Percentiles rank a stretch among this genome's conserved stretches.
Conservation (phyloP, 805 yeast genomes). For the Schwanniomyces pseudopolymorphus region DNA sequence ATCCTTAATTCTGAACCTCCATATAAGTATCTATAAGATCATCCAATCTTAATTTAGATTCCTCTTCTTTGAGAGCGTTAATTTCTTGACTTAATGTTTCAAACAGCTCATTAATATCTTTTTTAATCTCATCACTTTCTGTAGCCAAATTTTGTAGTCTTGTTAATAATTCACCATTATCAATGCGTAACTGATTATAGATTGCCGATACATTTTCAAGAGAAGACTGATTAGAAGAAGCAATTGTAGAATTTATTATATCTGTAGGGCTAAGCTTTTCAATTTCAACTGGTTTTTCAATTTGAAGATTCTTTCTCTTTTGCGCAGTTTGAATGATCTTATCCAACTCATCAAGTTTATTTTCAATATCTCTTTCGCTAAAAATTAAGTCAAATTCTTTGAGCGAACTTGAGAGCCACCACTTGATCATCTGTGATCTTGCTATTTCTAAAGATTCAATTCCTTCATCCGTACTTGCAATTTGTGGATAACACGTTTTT, state of each 20-base stretch:
- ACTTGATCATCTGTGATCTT: conserved; percentile 49
- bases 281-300: conserved; percentile 20
- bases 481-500: conserved; percentile 53
- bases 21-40: conserved; percentile 18
- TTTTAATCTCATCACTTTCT: conserved; percentile 19
- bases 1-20: background rate
- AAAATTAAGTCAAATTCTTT: conserved; percentile 57
- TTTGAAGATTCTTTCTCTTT: conserved; percentile 17
- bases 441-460: conserved; percentile 45
- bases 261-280: conserved; percentile 31
- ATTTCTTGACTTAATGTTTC: conserved; percentile 19
- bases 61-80: conserved; percentile 15
- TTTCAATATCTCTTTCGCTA: conserved; percentile 45
- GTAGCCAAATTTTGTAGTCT: conserved; percentile 19
- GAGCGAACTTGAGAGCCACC: conserved; percentile 49
- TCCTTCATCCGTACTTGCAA: conserved; percentile 48
- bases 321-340: conserved; percentile 45
- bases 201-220: conserved; percentile 31
- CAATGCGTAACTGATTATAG: conserved; percentile 34
- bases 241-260: conserved; percentile 30
- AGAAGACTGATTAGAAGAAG: conserved; percentile 18
- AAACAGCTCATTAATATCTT: conserved; percentile 20
- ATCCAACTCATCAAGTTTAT: conserved; percentile 47
- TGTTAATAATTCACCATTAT: conserved; percentile 28
- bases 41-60: conserved; percentile 20